Evolutionary conservation across 2,329 filamentous ascomycete species (phyloP), one percentile per base, ranked within the genome.

Genomic region (Fusarium drepaniforme): DNA sequence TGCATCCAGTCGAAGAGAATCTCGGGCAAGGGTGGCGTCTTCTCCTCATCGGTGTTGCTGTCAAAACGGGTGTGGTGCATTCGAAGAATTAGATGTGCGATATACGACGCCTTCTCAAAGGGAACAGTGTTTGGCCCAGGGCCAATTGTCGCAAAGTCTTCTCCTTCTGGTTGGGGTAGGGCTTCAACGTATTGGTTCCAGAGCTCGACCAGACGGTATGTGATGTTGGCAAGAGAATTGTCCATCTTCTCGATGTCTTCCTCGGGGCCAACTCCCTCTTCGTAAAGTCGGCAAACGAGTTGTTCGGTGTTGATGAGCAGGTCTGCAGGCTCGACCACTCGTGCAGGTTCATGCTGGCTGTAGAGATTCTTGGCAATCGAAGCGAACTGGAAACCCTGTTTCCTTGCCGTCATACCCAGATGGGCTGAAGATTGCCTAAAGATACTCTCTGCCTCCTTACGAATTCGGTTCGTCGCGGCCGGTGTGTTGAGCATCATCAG

Each of bases 1-100:
- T 94, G 89, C 74, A 97, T 87, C 96, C 96, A 98, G 77, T 94
- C 90, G 72, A 98, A 91, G 16, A 98, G 85, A 18, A 95, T 89
- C 79, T 93, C 92, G 1, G 96, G 94, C 21, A 97, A 86, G 1
- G 94, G 88, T 3, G 87, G 86, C 2, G 81, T 80, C 75, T 85
- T 84, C 37, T 82, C 83, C 11, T 84, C 81, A 37, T 82, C 83
- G 13, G 77, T 80, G 25, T 84, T 79, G 42, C 76, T 81, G 18
- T 84, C 78, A 69, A 86, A 86, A 16, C 88, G 85, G 12, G 88
- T 88, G 82, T 98, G 94, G 77, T 96, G 93, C 66, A 98, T 89
- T 72, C 91, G 91, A 42, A 98, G 88, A 42, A 97, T 88, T 28
- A 98, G 86, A 35, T 91, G 91, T 18, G 93, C 93, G n/a, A 98